Evolutionary conservation across 768 basidiomycete species (phyloP).

Genomic region (Neoboletus subvelutipes): DNA sequence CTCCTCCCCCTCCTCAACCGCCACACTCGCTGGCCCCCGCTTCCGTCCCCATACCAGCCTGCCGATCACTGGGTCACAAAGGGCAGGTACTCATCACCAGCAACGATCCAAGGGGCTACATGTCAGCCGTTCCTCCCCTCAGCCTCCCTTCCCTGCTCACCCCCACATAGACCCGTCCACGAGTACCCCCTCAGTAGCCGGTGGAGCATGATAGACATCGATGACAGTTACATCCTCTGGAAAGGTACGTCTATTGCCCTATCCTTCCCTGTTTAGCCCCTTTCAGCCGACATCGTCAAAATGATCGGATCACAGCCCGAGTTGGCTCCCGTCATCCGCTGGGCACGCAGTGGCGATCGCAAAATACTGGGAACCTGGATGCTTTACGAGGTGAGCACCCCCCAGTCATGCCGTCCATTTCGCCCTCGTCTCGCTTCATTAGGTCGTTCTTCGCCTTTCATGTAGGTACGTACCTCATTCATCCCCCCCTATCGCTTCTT

Average conservation of each 20-base stretch:
- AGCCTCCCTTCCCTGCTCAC: constrained; percentile 3
- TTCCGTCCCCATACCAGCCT: constrained; percentile 72
- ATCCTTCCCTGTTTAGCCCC: constrained; percentile 19
- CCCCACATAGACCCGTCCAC: constrained; percentile 65
- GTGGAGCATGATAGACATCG: constrained; percentile 96
- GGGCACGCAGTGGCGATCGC: constrained; percentile 84
- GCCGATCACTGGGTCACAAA: constrained; percentile 80
- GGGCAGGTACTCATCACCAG: constrained; percentile 86
- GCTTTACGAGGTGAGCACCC: constrained; percentile 72
- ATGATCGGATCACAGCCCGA: constrained; percentile 92
- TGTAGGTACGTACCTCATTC: constrained; percentile 57
- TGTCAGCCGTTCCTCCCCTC: constrained; percentile 47
- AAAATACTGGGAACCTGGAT: constrained; percentile 96
- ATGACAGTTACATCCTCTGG: constrained; percentile 90
- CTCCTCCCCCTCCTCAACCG: constrained; percentile 37
- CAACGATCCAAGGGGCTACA: constrained; percentile 86
- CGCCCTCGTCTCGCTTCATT: constrained; percentile 25
- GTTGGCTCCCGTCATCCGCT: constrained; percentile 75
- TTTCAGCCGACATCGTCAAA: constrained; percentile 83
- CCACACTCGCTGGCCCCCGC: constrained; percentile 33
- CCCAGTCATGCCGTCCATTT: constrained; percentile 10
- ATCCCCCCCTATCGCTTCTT: constrained; percentile 10
- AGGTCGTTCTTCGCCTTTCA: constrained; percentile 79
- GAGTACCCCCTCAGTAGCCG: constrained; percentile 88
- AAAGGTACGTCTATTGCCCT: constrained; percentile 56